Conservation (phyloP, 2,329 filamentous ascomycete genomes). For the Alternaria sp. region DNA sequence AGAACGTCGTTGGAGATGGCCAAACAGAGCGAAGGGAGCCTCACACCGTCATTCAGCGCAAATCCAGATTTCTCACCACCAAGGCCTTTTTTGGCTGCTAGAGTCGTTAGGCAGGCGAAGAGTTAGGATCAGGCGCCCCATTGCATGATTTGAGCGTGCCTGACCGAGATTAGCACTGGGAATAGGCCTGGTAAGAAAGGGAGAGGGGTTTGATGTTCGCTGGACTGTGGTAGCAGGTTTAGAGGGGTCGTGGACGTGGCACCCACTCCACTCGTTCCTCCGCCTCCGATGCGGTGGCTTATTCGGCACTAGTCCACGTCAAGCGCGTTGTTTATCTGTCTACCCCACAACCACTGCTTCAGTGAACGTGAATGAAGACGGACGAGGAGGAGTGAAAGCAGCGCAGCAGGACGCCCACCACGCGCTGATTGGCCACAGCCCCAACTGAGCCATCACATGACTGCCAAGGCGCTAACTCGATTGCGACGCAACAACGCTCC, state of each 20-base stretch:
- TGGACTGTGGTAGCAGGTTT: slow-evolving; percentile 18
- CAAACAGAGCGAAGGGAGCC: background rate
- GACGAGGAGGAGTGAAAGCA: background rate
- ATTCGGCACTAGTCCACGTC: slow-evolving; percentile 30
- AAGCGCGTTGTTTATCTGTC: slow-evolving; percentile 22
- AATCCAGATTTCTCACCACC: slow-evolving; percentile 15
- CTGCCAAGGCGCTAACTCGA: slow-evolving; percentile 21
- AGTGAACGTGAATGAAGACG: slow-evolving; percentile 6
- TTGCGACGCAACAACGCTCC: slow-evolving; percentile 16
- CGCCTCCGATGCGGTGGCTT: slow-evolving; percentile 31
- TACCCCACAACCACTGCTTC: slow-evolving; percentile 10
- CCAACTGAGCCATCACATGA: slow-evolving; percentile 22
- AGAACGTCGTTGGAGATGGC: background rate
- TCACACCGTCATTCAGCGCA: background rate
- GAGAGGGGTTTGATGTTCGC: slow-evolving; percentile 19
- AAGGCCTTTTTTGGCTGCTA: background rate
- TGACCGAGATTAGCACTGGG: background rate
- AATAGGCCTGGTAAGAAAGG: background rate
- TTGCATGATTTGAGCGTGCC: background rate
- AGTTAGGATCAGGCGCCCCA: background rate
- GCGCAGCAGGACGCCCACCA: background rate
- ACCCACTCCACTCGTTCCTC: slow-evolving; percentile 29
- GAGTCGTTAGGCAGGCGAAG: background rate
- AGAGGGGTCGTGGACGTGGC: slow-evolving; percentile 30
- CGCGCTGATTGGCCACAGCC: slow-evolving; percentile 11